These are phyloP conservation scores for Arxiozyma telluris DNA, from an alignment of 1,139 yeast genomes.

Conservation along the genomic window DNA sequence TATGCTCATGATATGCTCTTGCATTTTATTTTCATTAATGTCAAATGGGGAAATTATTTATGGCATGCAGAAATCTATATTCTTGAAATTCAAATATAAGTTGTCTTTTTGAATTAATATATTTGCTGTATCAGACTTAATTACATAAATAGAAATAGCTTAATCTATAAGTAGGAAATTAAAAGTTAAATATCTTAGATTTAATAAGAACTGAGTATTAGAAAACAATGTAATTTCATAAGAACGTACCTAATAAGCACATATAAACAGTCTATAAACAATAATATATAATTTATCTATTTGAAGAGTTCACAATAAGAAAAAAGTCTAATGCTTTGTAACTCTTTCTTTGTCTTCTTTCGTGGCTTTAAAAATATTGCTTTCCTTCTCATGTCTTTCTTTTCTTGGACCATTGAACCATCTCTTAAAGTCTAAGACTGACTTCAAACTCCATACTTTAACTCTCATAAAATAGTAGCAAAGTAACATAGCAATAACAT, in stretches of 20 bases:
- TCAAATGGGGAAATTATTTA: no score
- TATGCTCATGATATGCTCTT: no score
- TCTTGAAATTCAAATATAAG: no score
- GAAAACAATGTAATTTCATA: not conserved
- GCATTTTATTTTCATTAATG: no score
- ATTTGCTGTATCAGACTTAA: no score
- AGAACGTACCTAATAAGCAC: not conserved
- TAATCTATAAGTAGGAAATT: not conserved
- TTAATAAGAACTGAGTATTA: no score
- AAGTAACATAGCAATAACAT: slow-evolving; percentile 36
- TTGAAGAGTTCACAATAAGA: not conserved
- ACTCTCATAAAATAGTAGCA: slow-evolving; percentile 34
- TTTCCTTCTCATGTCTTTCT: slow-evolving; percentile 38
- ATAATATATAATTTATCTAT: not conserved
- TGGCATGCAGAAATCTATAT: no score
- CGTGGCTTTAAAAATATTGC: slow-evolving; percentile 32
- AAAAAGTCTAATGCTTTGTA: slow-evolving; percentile 8
- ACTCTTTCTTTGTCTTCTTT: slow-evolving; percentile 34
- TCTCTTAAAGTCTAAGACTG: slow-evolving; percentile 27
- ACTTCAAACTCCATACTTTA: slow-evolving; percentile 27
- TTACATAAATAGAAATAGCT: no score
- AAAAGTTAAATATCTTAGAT: no score
- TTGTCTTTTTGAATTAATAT: no score
- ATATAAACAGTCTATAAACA: not conserved
- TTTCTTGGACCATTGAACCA: slow-evolving; percentile 32